Evolutionary conservation across 225 moss, liverwort and hornwort species (phyloP).

Genomic region (Pseudoscleropodium purum): DNA sequence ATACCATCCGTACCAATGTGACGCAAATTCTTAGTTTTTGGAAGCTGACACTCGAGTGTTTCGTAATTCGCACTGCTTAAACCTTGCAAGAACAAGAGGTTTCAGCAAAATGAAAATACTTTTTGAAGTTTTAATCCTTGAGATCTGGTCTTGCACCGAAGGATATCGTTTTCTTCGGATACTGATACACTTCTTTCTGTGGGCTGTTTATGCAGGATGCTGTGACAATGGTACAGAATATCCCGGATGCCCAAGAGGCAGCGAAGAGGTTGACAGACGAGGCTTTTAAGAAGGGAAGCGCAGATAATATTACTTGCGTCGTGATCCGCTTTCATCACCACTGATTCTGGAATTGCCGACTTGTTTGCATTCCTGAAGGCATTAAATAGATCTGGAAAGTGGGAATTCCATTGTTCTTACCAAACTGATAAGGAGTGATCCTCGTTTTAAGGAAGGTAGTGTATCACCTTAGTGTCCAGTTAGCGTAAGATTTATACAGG

Average conservation of each 20-base stretch:
- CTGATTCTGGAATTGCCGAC: not conserved
- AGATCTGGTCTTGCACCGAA: not conserved
- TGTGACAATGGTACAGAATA: constrained; percentile 78
- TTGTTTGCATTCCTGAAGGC: not conserved
- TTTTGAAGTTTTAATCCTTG: not conserved
- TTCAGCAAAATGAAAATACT: not conserved
- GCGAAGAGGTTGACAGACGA: constrained; percentile 81
- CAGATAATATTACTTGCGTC: constrained; percentile 94
- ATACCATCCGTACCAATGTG: not conserved
- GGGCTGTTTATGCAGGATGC: constrained; percentile 58
- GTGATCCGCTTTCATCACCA: constrained; percentile 79
- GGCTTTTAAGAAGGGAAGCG: constrained; percentile 90
- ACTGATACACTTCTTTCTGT: not conserved
- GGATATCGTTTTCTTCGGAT: not conserved
- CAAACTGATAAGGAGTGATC: not conserved
- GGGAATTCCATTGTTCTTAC: not conserved
- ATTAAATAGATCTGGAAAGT: not conserved
- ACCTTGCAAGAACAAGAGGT: not conserved
- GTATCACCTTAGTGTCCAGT: constrained; percentile 1
- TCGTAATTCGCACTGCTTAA: not conserved
- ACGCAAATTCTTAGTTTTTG: not conserved
- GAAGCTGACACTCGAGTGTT: not conserved
- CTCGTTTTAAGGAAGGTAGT: constrained; percentile 1
- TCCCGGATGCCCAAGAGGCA: constrained; percentile 66
- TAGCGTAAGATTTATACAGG: constrained; percentile 1